phyloP scores from a whole-genome alignment of 805 yeast genomes.

The Grigorovia jiainica region DNA sequence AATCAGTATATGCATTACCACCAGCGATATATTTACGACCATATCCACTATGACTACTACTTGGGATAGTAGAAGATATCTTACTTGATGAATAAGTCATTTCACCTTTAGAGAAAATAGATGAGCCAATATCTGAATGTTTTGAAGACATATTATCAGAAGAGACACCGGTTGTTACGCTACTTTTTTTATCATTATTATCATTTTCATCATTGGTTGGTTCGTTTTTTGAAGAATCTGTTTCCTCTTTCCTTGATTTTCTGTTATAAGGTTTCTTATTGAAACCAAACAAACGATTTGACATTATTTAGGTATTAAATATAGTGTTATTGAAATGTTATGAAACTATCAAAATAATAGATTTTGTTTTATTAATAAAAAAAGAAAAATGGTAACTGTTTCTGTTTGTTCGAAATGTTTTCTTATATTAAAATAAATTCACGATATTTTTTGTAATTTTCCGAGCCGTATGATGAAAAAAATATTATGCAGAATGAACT shows the following conservation, averaged over 20 bases:
- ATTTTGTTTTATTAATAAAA: not conserved
- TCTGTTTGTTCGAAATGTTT: too few species aligned
- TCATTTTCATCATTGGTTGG: not conserved
- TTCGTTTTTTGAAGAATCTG: not conserved
- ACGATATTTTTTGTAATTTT: too few species aligned
- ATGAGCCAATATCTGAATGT: constrained; percentile 11
- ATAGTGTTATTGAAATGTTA: not conserved
- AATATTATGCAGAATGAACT: too few species aligned
- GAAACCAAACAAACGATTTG: not conserved
- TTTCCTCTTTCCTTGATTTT: not conserved
- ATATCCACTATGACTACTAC: not conserved
- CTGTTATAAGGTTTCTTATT: not conserved
- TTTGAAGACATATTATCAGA: constrained; percentile 1
- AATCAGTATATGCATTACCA: constrained; percentile 2
- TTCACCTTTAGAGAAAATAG: constrained; percentile 23
- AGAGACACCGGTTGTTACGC: not conserved
- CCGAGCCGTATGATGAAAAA: too few species aligned
- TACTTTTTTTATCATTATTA: not conserved
- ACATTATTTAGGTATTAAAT: not conserved
- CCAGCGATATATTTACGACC: not conserved
- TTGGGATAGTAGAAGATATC: constrained; percentile 1
- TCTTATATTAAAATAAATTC: too few species aligned
- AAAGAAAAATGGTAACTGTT: not conserved
- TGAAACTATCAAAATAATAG: not conserved
- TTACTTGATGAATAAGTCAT: constrained; percentile 17